Evolutionary conservation across 169 alveolate genomes (phyloP), one percentile per base, ranked within the genome.

Genomic region (Neospora caninum): DNA sequence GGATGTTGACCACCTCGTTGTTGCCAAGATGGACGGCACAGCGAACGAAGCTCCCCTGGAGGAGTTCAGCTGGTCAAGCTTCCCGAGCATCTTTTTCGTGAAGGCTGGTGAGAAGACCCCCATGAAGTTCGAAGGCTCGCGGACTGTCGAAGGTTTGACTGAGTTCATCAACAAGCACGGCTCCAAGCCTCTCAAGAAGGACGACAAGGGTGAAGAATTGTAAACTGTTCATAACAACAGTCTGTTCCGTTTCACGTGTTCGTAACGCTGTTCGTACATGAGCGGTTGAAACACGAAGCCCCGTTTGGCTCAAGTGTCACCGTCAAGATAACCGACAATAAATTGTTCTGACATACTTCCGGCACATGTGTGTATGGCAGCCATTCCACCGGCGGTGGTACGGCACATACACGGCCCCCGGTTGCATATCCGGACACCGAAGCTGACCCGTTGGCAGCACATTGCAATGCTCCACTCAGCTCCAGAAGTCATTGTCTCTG

Each of bases 1-100:
- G 93, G 95, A 91, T 91, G 97, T 96, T 87, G 97, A 95, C 80
- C 95, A 96, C 91, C 82, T 98, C 69, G 96, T 97, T 69, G 97
- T 98, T 87, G 99, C 99, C 49, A 98, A 99, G 96, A 96, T 98
- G 92, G 99, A 99, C 96, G 98, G 99, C 58, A 98, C 99, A 34
- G 97, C 97, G 29, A 97, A 97, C 89, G 98, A 97, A 64, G 97
- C 98, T 29, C 98, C 98, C 18, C 95, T 93, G 41, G 95, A 88
- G 27, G 88, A 36, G 58, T 58, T 95, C 45, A 96, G 82, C 41
- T 94, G 96, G 96, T 54, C 54, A 88, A 94, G 96, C 42, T 96
- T 95, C 93, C 97, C 97, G 25, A 93, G 96, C 18, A 91, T 96
- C 88, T 95, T 93, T 86, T 96, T 91, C 88, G 91, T 95, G 91